Conservation (phyloP, 768 basidiomycete genomes). For the Russula earlei region DNA sequence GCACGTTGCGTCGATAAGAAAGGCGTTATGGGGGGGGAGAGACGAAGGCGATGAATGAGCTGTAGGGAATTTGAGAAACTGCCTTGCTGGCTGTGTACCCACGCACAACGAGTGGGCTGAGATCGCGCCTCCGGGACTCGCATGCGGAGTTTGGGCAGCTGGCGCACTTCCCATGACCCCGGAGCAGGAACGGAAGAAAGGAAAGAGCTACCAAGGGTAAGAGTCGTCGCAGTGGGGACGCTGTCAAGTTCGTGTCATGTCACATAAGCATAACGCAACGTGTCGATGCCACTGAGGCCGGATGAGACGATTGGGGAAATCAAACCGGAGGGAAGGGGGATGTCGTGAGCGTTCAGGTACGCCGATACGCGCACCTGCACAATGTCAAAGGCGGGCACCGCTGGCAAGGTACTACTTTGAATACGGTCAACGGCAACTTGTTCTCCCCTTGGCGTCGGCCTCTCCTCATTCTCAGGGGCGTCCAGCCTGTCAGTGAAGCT, state of each 20-base stretch:
- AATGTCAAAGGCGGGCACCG: conserved; percentile 1
- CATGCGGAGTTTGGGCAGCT: not conserved
- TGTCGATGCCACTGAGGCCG: not conserved
- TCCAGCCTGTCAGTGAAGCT: too few species aligned
- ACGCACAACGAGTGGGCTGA: not conserved
- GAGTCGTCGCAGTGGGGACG: conserved; percentile 3
- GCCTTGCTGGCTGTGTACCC: not conserved
- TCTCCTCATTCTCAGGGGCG: too few species aligned
- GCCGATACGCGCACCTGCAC: not conserved
- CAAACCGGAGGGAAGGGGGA: not conserved
- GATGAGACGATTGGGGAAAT: conserved; percentile 6
- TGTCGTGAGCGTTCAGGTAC: conserved; percentile 7
- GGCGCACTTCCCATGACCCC: not conserved
- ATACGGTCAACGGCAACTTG: too few species aligned
- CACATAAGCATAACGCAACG: not conserved
- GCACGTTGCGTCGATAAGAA: not conserved
- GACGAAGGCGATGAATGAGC: not conserved
- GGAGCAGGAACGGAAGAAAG: not conserved
- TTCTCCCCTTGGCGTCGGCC: too few species aligned
- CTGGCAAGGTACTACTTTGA: conserved; percentile 5
- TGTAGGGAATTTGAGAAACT: not conserved
- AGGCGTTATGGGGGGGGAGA: not conserved
- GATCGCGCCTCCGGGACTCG: not conserved
- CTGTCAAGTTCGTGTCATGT: not conserved
- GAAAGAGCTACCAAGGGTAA: not conserved